Base-by-base conservation (phyloP, 805 yeast genomes). In the Sungouiozyma ichnusensis region DNA sequence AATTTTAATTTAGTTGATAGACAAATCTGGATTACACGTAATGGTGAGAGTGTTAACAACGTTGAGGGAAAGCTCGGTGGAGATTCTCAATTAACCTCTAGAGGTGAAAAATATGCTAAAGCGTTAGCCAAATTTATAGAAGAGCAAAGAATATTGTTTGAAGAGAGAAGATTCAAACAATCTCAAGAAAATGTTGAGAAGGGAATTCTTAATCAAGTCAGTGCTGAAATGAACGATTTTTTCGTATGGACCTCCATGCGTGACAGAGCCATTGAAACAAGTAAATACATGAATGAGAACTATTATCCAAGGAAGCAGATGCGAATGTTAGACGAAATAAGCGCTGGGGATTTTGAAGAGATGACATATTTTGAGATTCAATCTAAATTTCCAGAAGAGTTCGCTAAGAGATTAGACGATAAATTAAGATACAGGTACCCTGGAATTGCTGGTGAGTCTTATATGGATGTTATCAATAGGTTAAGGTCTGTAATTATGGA, bases 381-480 rank as follows among this genome's bases (percentile, higher is more conserved):
- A 58, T 65, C 64, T 11, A 65, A 68, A 47, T 76, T 71, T 53
- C 95, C 97, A 0, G 74, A 73, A 31, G 97, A 90, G 60, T 90
- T 81, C 57, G 76, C 73, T 36, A 74, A 85, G 16, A 73, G 97
- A 44, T 63, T 85, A 51, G 68, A 71, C 35, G 83, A 86, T 62
- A 90, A 90, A 62, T 69, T 90, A 53, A 69, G 81, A 15, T 90
- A 90, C 62, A 70, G 98, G 47, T 90, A 88, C 57, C 98, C 97
- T 1, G 98, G 98, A 3, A 83, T 86, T 38, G 97, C 97, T 9
- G 98, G 98, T 14, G 98, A 90, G 62, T 84, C 95, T 0, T 90
- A 90, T 52, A 64, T 90, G 50, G 97, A 90, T 63, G 98, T 90
- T 11, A 81, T 92, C 54, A 85, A 87, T 49, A 71, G 98, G 47